phyloP scores from a whole-genome alignment of 2,329 filamentous ascomycete species.

The Fusarium xyrophilum region DNA sequence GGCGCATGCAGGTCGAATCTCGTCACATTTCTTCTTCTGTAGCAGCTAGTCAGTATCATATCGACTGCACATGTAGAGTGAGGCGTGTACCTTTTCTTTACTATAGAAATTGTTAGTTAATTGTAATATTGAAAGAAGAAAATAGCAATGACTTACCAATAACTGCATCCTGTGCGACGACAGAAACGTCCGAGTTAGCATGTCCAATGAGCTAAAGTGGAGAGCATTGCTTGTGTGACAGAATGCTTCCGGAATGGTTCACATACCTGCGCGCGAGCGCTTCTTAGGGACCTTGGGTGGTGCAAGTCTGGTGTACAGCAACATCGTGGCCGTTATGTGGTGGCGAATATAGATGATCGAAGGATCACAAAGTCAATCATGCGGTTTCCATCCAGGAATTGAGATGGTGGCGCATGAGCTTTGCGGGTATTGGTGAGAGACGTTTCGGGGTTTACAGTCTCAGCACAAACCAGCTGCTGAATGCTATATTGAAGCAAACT shows the following conservation, averaged over 20 bases:
- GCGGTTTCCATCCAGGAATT: slow-evolving; percentile 26
- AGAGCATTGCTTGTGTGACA: slow-evolving; percentile 1
- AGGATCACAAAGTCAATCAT: slow-evolving; percentile 33
- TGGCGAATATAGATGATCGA: slow-evolving; percentile 37
- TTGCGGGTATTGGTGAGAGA: background rate
- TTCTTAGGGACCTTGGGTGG: slow-evolving; percentile 65
- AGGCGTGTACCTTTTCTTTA: slow-evolving; percentile 56
- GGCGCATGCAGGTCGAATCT: slow-evolving; percentile 57
- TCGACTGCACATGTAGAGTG: background rate
- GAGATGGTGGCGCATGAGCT: slow-evolving; percentile 22
- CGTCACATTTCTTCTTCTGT: slow-evolving; percentile 67
- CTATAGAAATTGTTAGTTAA: slow-evolving; percentile 44
- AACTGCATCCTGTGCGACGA: slow-evolving; percentile 54
- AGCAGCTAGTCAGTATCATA: slow-evolving; percentile 15
- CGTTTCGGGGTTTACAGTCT: background rate
- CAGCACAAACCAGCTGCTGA: background rate
- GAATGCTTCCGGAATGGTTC: slow-evolving; percentile 5
- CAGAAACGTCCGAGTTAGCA: slow-evolving; percentile 19
- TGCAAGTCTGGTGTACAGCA: slow-evolving; percentile 65
- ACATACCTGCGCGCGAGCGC: slow-evolving; percentile 57
- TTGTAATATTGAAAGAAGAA: background rate
- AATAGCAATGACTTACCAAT: slow-evolving; percentile 52
- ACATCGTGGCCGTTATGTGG: slow-evolving; percentile 50
- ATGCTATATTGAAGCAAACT: slow-evolving; percentile 3
- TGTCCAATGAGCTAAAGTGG: background rate